Base-by-base conservation (phyloP, 495 filamentous ascomycete species). In the Aspergillus leporis region DNA sequence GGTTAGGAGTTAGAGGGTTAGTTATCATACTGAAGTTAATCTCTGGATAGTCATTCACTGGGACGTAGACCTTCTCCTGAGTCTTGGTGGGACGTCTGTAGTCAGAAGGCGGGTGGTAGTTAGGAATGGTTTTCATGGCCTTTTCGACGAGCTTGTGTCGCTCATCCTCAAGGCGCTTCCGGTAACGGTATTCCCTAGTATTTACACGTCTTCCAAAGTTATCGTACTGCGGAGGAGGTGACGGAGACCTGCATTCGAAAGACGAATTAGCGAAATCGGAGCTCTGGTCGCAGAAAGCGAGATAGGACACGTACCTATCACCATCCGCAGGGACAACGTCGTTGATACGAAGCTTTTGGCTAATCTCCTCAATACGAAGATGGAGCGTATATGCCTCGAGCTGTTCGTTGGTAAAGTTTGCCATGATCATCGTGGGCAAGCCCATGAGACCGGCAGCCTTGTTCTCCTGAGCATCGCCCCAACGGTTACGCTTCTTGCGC, bases 1-100 rank as follows among this genome's bases (percentile, higher is more conserved):
- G 70, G 84, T 89, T 83, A 89, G 81, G 85, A 85, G 87, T 90
- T 88, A 90, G 88, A 92, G 90, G 92, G 92, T 96, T 96, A 95
- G 92, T 87, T 90, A 93, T 93, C 93, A 90, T 97, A 98, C 94
- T 98, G 91, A 98, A 99, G 90, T 99, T 99, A 90, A 99, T 97
- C 78, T 98, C 95, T 83, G 95, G 95, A 80, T 99, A 99, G 78
- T 99, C 95, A 87, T 98, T 98, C 80, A 98, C 94, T 69, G 94
- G 94, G 71, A 98, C 94, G 74, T 98, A 98, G 87, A 98, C 93
- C 85, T 98, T 98, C 86, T 98, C 94, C 77, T 97, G 92, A 68
- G 94, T 97, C 90, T 98, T 98, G 68, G 92, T 96, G 38, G 94
- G 94, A 55, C 94, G 91, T 71, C 94, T 90, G 74, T 98, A 98